Evolutionary conservation across 2,329 filamentous ascomycete genomes (phyloP).

Genomic region (Cladophialophora bantiana): DNA sequence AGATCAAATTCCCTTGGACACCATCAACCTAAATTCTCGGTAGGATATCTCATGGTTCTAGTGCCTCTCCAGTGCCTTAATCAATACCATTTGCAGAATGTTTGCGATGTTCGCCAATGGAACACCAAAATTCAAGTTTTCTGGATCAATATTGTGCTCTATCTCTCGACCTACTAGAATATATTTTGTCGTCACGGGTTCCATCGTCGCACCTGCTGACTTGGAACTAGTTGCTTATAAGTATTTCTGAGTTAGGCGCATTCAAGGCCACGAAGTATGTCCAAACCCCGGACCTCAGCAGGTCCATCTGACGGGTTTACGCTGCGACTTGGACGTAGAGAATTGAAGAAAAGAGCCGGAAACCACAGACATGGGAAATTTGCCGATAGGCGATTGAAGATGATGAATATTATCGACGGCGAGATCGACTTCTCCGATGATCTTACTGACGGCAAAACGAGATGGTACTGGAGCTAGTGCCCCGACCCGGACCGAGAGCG

Average conservation of each 20-base stretch:
- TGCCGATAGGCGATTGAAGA: too few species aligned
- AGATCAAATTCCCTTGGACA: too few species aligned
- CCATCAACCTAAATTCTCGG: not conserved
- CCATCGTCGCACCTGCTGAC: not conserved
- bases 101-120: slow-evolving; percentile 70
- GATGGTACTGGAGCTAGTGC: too few species aligned
- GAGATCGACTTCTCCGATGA: too few species aligned
- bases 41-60: not conserved
- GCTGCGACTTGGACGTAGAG: too few species aligned
- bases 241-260: slow-evolving; percentile 60
- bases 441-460: too few species aligned
- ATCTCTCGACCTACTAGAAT: slow-evolving; percentile 66
- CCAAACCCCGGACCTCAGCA: slow-evolving; percentile 74
- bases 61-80: slow-evolving; percentile 86
- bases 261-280: slow-evolving; percentile 69
- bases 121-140: slow-evolving; percentile 87
- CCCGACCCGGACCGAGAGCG: too few species aligned
- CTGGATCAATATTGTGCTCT: slow-evolving; percentile 71
- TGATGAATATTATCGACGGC: too few species aligned
- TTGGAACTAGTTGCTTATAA: not conserved
- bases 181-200: not conserved
- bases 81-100: slow-evolving; percentile 83
- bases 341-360: too few species aligned
- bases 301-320: too few species aligned
- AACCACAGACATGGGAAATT: too few species aligned